Conservation (phyloP, 2,329 filamentous ascomycete genomes). For the Aspergillus sp. region DNA sequence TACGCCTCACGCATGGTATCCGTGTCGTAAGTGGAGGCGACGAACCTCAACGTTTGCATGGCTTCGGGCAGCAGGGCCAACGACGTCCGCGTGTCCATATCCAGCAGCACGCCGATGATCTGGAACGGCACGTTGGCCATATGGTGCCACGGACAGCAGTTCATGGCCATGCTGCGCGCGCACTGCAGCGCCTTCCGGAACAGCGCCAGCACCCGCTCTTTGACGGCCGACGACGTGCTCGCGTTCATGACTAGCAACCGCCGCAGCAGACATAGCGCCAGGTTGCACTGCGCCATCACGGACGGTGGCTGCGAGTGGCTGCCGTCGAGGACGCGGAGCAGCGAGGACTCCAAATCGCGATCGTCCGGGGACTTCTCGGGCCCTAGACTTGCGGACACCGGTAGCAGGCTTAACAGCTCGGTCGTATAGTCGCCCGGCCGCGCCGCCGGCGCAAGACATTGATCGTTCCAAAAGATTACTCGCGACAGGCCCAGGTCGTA, state of each 20-base stretch:
- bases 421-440: constrained; percentile 48
- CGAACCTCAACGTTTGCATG: constrained; percentile 46
- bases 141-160: constrained; percentile 56
- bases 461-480: constrained; percentile 47
- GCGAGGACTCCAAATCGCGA: constrained; percentile 42
- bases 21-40: constrained; percentile 45
- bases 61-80: constrained; percentile 51
- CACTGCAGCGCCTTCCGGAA: constrained; percentile 45
- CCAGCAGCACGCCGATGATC: constrained; percentile 54
- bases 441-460: constrained; percentile 31
- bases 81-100: constrained; percentile 52
- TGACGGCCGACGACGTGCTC: constrained; percentile 40
- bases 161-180: constrained; percentile 45
- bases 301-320: constrained; percentile 45
- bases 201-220: constrained; percentile 48
- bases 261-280: constrained; percentile 55
- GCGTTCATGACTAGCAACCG: constrained; percentile 52
- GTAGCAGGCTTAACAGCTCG: constrained; percentile 53
- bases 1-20: constrained; percentile 52
- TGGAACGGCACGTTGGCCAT: constrained; percentile 61
- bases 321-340: constrained; percentile 40
- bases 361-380: constrained; percentile 45
- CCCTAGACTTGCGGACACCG: constrained; percentile 53
- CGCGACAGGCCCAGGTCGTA: constrained; percentile 57
- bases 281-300: constrained; percentile 53